Conservation (phyloP, 2,329 filamentous ascomycete species). For the Hymenoscyphus salicellus region DNA sequence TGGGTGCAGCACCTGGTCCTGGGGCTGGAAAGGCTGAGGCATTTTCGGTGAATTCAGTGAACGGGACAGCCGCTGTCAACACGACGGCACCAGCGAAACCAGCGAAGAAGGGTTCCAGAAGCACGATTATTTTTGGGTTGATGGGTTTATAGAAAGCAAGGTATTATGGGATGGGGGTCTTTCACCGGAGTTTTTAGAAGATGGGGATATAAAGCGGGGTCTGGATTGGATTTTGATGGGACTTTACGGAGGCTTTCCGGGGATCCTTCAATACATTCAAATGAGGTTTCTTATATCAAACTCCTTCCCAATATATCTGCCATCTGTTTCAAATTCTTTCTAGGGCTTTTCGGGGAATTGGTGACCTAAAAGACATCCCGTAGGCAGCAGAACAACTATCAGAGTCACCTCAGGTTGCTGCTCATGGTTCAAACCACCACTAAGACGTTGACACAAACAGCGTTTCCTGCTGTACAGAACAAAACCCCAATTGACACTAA, state of each 20-base stretch:
- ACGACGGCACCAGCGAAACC: not conserved
- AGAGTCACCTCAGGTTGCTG: too few species aligned
- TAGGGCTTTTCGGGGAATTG: too few species aligned
- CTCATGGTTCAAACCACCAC: too few species aligned
- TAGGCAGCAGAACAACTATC: too few species aligned
- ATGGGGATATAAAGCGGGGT: not conserved
- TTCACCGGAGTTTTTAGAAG: not conserved
- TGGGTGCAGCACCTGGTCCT: not conserved
- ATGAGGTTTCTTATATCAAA: not conserved
- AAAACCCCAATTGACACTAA: too few species aligned
- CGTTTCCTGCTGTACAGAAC: too few species aligned
- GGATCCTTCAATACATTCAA: not conserved
- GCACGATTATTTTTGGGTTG: not conserved
- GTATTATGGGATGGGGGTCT: not conserved
- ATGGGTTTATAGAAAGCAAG: not conserved
- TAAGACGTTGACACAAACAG: too few species aligned
- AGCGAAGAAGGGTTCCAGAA: not conserved
- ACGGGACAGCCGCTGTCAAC: not conserved
- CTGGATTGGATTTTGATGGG: not conserved
- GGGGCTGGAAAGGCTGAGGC: not conserved
- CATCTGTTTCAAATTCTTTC: too few species aligned
- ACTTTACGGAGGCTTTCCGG: not conserved
- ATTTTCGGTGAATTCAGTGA: not conserved
- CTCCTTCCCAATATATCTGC: too few species aligned
- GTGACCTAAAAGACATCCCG: too few species aligned